phyloP scores from a whole-genome alignment of 352 stramenopile genomes.

The Aphanomyces invadans region DNA sequence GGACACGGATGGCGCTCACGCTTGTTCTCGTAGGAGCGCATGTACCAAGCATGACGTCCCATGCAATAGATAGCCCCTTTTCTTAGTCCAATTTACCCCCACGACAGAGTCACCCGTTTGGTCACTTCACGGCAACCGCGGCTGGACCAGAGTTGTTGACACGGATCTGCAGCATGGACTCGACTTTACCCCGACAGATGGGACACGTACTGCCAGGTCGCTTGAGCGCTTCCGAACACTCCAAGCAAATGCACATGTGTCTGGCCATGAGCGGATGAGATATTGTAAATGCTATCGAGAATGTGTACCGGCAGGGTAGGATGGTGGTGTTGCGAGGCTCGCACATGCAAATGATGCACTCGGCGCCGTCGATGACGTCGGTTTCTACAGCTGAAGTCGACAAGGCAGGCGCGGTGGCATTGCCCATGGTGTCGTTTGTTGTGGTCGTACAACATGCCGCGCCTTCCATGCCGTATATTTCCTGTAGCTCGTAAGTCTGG shows the following conservation, averaged over 20 bases:
- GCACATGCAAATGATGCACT: conserved; percentile 84
- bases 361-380: conserved; percentile 65
- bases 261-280: conserved; percentile 18
- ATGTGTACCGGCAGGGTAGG: conserved; percentile 44
- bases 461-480: conserved; percentile 83
- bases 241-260: conserved; percentile 80
- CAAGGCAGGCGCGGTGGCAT: background rate
- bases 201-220: conserved; percentile 68
- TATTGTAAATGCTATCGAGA: background rate
- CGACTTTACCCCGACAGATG: conserved; percentile 69
- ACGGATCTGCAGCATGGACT: conserved; percentile 72
- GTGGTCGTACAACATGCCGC: conserved; percentile 35
- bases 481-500: conserved; percentile 78
- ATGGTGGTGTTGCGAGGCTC: conserved; percentile 76
- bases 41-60: background rate
- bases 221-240: conserved; percentile 67
- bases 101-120: background rate
- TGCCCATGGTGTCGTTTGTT: conserved; percentile 11
- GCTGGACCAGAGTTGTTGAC: conserved; percentile 30
- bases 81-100: background rate
- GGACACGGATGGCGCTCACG: background rate
- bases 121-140: background rate
- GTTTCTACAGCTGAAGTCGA: conserved; percentile 22
- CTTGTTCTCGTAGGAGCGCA: background rate
- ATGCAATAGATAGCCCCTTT: background rate